Evolutionary conservation across 768 basidiomycete genomes (phyloP).

Genomic region (Mrakia blollopis): DNA sequence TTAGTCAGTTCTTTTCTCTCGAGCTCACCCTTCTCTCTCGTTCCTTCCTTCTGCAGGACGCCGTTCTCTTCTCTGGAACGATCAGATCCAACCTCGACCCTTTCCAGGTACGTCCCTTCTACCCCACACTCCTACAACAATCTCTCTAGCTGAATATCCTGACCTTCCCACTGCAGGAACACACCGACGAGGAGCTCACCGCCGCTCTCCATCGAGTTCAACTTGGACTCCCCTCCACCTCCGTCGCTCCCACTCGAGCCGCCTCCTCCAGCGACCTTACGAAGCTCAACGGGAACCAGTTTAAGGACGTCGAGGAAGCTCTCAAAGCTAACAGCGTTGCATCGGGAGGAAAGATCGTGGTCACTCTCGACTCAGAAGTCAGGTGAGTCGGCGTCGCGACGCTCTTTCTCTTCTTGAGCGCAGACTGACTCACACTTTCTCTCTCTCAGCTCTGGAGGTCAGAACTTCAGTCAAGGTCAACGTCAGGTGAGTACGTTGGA

Average conservation of each 20-base stretch:
- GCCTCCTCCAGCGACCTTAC: constrained; percentile 5
- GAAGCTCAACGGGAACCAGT: not conserved
- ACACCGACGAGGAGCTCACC: constrained; percentile 70
- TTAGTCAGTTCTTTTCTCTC: not conserved
- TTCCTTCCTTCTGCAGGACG: constrained; percentile 35
- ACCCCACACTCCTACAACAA: not conserved
- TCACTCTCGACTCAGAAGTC: constrained; percentile 50
- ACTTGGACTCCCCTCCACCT: constrained; percentile 44
- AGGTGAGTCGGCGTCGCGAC: constrained; percentile 48
- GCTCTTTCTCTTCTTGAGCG: not conserved
- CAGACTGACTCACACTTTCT: constrained; percentile 38
- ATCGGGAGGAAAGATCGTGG: not conserved
- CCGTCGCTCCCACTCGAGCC: constrained; percentile 11
- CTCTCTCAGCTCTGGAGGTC: constrained; percentile 54
- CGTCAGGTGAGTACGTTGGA: constrained; percentile 50
- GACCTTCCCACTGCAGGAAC: constrained; percentile 48
- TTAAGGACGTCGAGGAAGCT: not conserved
- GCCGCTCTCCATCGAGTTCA: constrained; percentile 79
- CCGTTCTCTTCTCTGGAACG: constrained; percentile 57
- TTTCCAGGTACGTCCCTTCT: constrained; percentile 35
- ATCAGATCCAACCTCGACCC: constrained; percentile 47
- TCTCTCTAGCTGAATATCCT: not conserved
- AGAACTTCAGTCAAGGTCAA: constrained; percentile 90
- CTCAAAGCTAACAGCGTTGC: constrained; percentile 10
- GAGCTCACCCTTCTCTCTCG: not conserved